Conservation (phyloP, 176 grass and related monocot species). For the Dendrocalamus sinicus region DNA sequence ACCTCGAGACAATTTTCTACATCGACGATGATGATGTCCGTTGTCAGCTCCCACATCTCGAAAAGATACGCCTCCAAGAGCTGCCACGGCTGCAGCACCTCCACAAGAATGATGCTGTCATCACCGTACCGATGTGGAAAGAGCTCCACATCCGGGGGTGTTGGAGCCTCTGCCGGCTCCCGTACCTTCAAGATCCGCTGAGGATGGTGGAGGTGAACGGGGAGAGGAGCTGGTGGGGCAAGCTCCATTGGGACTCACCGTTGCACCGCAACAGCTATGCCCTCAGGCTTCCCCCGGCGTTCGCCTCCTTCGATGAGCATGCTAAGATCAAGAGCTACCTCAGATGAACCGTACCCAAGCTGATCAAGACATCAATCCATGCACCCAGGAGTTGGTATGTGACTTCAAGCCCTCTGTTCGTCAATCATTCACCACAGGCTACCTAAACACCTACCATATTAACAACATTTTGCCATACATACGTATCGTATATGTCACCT, state of each 20-base stretch:
- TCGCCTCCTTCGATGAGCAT: not conserved
- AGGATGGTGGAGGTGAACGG: not conserved
- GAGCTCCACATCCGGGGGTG: constrained; percentile 18
- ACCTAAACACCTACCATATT: no score
- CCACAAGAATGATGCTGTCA: rapidly evolving
- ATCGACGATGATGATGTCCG: no score
- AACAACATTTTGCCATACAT: not conserved
- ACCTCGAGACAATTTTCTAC: constrained; percentile 28
- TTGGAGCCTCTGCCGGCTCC: constrained; percentile 33
- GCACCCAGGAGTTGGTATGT: no score
- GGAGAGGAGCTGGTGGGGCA: no score
- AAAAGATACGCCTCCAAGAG: constrained; percentile 2
- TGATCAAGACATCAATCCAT: not conserved
- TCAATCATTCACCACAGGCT: no score
- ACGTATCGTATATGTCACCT: not conserved
- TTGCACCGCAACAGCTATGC: not conserved
- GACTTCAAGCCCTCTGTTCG: no score
- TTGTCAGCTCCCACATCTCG: not conserved
- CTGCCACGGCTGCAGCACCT: not conserved
- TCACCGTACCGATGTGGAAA: not conserved
- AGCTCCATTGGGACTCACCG: not conserved
- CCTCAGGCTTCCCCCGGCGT: not conserved
- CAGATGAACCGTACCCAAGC: not conserved
- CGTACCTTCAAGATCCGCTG: rapidly evolving
- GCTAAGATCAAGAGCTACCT: constrained; percentile 8